Conservation (phyloP, 2,329 filamentous ascomycete species). For the Phoma sp. region DNA sequence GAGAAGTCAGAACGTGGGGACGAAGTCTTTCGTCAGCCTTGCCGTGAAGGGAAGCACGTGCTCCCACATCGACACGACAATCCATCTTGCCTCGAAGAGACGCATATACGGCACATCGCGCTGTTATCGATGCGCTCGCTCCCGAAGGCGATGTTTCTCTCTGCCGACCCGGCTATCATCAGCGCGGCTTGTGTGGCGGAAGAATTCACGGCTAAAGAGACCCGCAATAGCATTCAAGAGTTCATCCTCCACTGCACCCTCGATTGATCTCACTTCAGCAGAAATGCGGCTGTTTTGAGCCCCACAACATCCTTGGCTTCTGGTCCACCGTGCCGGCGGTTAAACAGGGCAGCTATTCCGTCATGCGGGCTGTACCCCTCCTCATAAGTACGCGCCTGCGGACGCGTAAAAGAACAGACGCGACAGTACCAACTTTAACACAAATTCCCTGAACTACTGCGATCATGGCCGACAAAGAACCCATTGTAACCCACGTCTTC, state of each 20-base stretch:
- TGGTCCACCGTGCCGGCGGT: conserved; percentile 39
- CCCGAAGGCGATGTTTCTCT: not conserved
- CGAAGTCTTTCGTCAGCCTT: not conserved
- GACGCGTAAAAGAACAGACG: conserved; percentile 14
- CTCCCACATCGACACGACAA: not conserved
- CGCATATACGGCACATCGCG: not conserved
- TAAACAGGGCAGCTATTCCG: conserved; percentile 37
- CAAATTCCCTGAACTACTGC: not conserved
- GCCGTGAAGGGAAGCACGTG: not conserved
- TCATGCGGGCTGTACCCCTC: conserved; percentile 36
- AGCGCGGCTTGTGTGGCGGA: conserved; percentile 28
- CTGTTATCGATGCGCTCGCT: not conserved
- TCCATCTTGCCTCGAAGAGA: not conserved
- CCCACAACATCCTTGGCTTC: conserved; percentile 20
- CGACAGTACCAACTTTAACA: conserved; percentile 1
- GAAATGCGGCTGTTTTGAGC: conserved; percentile 25
- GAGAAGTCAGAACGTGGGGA: not conserved
- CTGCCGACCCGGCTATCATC: conserved; percentile 11
- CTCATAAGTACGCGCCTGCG: conserved; percentile 33
- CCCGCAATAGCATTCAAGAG: conserved; percentile 20
- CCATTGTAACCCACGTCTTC: conserved; percentile 77
- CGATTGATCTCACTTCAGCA: conserved; percentile 24
- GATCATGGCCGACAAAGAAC: conserved; percentile 54
- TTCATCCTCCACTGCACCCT: conserved; percentile 17
- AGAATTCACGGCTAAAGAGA: conserved; percentile 46